These are phyloP conservation scores for Bretschneidera sinensis DNA, from an alignment of 345 rosid genomes.

Conservation along the genomic window DNA sequence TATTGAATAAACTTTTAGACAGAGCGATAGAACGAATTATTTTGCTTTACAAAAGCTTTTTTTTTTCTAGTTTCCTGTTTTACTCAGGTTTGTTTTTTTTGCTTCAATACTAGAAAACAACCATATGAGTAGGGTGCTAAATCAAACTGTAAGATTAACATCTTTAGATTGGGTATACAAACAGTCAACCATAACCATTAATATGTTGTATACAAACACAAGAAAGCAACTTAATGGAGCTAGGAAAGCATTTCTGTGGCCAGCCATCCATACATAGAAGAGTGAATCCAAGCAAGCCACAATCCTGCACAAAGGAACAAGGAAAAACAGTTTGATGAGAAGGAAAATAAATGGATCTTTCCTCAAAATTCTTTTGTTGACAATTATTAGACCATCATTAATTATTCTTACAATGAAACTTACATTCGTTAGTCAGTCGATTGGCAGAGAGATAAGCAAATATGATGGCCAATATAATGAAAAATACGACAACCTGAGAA, in stretches of 20 bases:
- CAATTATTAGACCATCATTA: not conserved
- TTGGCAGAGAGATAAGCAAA: constrained; percentile 29
- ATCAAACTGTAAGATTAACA: too few relatives aligned
- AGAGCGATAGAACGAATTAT: too few relatives aligned
- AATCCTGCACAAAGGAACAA: not conserved
- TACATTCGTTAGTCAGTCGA: constrained; percentile 21
- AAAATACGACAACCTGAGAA: constrained; percentile 28
- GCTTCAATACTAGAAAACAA: not conserved
- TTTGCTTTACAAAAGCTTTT: not conserved
- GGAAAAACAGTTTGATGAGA: not conserved
- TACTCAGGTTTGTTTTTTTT: too few relatives aligned
- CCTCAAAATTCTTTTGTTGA: too few relatives aligned
- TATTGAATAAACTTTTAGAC: too few relatives aligned
- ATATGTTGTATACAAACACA: too few relatives aligned
- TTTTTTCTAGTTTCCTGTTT: not conserved
- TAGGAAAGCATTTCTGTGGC: too few relatives aligned
- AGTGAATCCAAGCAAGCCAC: not conserved
- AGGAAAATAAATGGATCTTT: not conserved
- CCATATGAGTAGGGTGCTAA: not conserved
- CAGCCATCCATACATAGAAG: not conserved
- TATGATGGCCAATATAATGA: constrained; percentile 38
- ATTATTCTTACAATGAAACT: constrained; percentile 3
- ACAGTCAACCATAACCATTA: too few relatives aligned
- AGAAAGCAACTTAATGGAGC: not conserved
- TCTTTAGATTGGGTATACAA: too few relatives aligned